A percentile compares a stretch with the other conserved stretches of the same genome.
These are phyloP conservation scores for Perkinsus olseni DNA, from an alignment of 169 alveolate species.

Conservation along the genomic window DNA sequence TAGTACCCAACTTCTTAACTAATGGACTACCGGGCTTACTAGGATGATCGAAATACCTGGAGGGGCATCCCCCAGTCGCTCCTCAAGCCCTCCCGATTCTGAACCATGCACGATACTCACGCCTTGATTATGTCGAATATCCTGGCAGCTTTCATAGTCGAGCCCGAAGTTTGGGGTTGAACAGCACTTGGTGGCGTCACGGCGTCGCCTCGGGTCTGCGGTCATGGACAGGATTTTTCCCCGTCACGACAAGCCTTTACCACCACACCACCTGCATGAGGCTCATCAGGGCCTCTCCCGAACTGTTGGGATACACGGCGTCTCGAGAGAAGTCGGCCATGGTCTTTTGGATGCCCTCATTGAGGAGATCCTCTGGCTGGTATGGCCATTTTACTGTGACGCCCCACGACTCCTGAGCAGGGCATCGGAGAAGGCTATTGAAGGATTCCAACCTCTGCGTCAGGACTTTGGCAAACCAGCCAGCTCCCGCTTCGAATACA, in stretches of 20 bases:
- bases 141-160: neutral
- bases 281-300: neutral
- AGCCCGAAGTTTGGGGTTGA: neutral
- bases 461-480: slow-evolving; percentile 55
- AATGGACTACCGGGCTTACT: slow-evolving; percentile 39
- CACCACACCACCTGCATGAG: neutral
- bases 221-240: neutral
- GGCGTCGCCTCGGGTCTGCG: neutral
- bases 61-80: too few species aligned
- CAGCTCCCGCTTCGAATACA: slow-evolving; percentile 65
- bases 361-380: neutral
- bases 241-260: neutral
- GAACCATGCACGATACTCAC: neutral
- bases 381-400: neutral
- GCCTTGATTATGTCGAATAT: slow-evolving; percentile 18
- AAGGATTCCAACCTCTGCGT: slow-evolving; percentile 40
- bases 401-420: neutral
- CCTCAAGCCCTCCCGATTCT: neutral
- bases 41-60: neutral
- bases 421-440: neutral
- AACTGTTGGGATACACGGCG: neutral
- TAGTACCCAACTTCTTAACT: slow-evolving; percentile 48
- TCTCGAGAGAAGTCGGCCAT: neutral
- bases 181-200: neutral
- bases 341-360: neutral